Conservation (phyloP, 2,329 filamentous ascomycete genomes). For the Phaeomoniella chlamydospora region DNA sequence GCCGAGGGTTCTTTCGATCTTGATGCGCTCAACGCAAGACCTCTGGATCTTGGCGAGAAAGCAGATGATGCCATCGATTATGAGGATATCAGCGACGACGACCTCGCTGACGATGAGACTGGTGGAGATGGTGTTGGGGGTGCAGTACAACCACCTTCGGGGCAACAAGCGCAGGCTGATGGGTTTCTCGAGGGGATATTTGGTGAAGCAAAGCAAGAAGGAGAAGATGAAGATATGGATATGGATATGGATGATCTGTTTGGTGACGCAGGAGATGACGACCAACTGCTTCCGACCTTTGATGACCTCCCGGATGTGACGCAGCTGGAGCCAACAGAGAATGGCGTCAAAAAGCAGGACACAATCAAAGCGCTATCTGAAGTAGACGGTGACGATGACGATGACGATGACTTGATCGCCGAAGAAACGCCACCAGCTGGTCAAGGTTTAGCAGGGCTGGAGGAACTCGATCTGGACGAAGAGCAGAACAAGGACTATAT, state of each 20-base stretch:
- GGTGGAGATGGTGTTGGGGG: constrained; percentile 7
- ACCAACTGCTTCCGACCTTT: background rate
- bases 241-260: constrained; percentile 24
- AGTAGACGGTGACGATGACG: background rate
- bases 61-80: constrained; percentile 86
- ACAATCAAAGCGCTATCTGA: background rate
- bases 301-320: background rate
- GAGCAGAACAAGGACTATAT: constrained; percentile 19
- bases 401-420: background rate
- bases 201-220: constrained; percentile 31
- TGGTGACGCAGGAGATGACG: constrained; percentile 5
- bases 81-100: constrained; percentile 83
- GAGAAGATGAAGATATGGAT: constrained; percentile 47
- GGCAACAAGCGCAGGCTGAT: constrained; percentile 1
- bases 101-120: constrained; percentile 55
- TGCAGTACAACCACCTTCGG: constrained; percentile 4
- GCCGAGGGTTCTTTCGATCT: constrained; percentile 9
- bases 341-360: background rate
- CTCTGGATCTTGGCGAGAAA: constrained; percentile 50
- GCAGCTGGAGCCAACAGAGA: background rate
- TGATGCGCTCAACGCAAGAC: constrained; percentile 9
- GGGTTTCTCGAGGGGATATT: constrained; percentile 17
- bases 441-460: background rate
- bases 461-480: background rate
- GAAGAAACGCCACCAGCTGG: background rate